Evolutionary conservation across 768 basidiomycete species (phyloP).

Genomic region (Amanita inopinata): DNA sequence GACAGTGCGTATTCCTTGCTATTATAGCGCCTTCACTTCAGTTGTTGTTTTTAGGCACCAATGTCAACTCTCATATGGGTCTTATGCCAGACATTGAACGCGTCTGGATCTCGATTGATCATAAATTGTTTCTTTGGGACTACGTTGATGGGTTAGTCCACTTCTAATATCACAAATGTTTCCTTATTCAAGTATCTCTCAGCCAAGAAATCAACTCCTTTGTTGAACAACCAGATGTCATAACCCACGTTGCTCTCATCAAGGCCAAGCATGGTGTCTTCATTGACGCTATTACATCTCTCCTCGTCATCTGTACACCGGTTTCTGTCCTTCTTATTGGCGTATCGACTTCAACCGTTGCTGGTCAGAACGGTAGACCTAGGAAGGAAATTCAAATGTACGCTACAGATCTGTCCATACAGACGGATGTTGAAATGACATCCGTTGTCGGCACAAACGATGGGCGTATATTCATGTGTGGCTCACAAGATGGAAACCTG

Average conservation of each 20-base stretch:
- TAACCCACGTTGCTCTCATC: conserved; percentile 82
- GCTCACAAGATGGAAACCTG: conserved; percentile 74
- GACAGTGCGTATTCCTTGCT: conserved; percentile 41
- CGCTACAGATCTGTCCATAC: conserved; percentile 75
- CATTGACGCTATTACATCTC: conserved; percentile 81
- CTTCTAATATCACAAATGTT: not conserved
- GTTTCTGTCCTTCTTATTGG: conserved; percentile 79
- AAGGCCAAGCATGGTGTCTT: conserved; percentile 81
- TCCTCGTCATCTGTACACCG: conserved; percentile 88
- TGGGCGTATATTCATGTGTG: conserved; percentile 89
- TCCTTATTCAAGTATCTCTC: conserved; percentile 8
- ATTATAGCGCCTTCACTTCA: not conserved
- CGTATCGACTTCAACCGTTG: conserved; percentile 44
- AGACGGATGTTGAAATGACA: conserved; percentile 78
- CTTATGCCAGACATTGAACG: conserved; percentile 88
- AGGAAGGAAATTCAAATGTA: conserved; percentile 81
- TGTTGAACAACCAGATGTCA: conserved; percentile 83
- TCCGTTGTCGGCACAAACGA: conserved; percentile 70
- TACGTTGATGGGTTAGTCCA: conserved; percentile 79
- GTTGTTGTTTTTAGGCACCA: conserved; percentile 37
- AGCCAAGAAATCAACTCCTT: conserved; percentile 92
- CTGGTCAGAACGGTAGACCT: conserved; percentile 29
- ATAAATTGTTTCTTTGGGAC: conserved; percentile 94
- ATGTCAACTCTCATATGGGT: conserved; percentile 77
- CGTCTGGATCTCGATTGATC: conserved; percentile 92